These are phyloP conservation scores for Phytophthora ramorum DNA, from an alignment of 352 stramenopile species.

Conservation along the genomic window DNA sequence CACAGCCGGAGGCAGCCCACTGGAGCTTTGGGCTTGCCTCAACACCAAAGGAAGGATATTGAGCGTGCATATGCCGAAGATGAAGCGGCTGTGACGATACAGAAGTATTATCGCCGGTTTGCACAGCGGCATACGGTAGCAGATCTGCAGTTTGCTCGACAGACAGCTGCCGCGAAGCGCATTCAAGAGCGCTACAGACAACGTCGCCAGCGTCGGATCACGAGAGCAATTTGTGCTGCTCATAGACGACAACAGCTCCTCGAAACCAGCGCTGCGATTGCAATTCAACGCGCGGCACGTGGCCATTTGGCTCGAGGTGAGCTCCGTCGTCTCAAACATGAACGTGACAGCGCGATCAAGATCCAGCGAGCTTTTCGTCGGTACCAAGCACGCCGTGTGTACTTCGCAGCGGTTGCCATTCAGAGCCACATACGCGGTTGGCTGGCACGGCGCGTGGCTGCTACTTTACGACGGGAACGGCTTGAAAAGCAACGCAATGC, in stretches of 20 bases:
- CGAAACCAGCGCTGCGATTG: conserved; percentile 25
- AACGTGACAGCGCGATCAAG: conserved; percentile 35
- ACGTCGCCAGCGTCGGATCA: conserved; percentile 45
- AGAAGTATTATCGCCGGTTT: conserved; percentile 53
- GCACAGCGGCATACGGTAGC: conserved; percentile 45
- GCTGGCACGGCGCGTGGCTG: conserved; percentile 20
- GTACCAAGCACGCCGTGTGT: conserved; percentile 19
- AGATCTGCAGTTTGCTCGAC: conserved; percentile 20
- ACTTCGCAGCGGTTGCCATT: conserved; percentile 46
- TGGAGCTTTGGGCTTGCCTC: conserved; percentile 6
- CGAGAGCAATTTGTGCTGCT: conserved; percentile 37
- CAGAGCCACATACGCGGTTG: conserved; percentile 46
- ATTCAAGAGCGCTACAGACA: conserved; percentile 51
- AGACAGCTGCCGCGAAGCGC: conserved; percentile 30
- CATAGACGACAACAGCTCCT: conserved; percentile 27
- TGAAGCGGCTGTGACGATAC: conserved; percentile 44
- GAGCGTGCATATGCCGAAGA: conserved; percentile 33
- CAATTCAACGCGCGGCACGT: conserved; percentile 46
- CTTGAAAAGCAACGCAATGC: conserved; percentile 17
- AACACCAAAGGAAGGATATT: conserved; percentile 34
- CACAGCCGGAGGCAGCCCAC: conserved; percentile 29
- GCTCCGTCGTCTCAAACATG: conserved; percentile 6
- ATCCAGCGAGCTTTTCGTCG: conserved; percentile 52
- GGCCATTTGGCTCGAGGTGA: conserved; percentile 35
- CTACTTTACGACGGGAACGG: conserved; percentile 18